Evolutionary conservation across 129 eudicot genomes (phyloP).

Genomic region (Chrysanthemum lavandulifolium): DNA sequence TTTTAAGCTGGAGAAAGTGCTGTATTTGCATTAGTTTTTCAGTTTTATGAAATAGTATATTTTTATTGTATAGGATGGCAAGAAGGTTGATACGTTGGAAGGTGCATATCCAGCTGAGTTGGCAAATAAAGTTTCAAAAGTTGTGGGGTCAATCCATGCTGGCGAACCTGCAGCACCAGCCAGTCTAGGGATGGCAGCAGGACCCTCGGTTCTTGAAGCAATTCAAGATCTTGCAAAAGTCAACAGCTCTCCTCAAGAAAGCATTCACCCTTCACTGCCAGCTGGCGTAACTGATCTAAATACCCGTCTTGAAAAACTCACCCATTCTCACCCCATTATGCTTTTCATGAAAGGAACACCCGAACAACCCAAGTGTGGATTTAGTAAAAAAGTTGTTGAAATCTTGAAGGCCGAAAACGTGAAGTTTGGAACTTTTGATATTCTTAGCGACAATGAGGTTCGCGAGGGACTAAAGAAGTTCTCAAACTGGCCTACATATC

Average conservation of each 20-base stretch:
- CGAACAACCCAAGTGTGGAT: constrained; percentile 84
- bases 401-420: constrained; percentile 83
- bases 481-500: constrained; percentile 97
- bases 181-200: constrained; percentile 96
- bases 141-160: constrained; percentile 70
- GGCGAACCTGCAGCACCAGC: constrained; percentile 95
- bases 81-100: constrained; percentile 81
- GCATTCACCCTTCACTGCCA: constrained; percentile 18
- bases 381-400: constrained; percentile 75
- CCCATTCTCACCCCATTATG: constrained; percentile 73
- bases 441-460: constrained; percentile 69
- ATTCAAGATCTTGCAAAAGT: constrained; percentile 60
- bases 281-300: constrained; percentile 47
- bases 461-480: constrained; percentile 95
- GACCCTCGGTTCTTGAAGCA: constrained; percentile 76
- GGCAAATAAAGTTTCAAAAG: constrained; percentile 90
- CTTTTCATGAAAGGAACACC: constrained; percentile 98
- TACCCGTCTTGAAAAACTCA: constrained; percentile 59
- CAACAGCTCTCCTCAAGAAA: constrained; percentile 44
- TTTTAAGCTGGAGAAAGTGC: not conserved
- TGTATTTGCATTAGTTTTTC: not conserved
- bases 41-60: not conserved
- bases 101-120: constrained; percentile 89
- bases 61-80: constrained; percentile 54
- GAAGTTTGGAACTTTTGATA: constrained; percentile 87